Percentiles rank a stretch among this genome's conserved stretches.
These are phyloP conservation scores for Aureobasidium melanogenum DNA, from an alignment of 2,329 filamentous ascomycete species.

Conservation along the genomic window DNA sequence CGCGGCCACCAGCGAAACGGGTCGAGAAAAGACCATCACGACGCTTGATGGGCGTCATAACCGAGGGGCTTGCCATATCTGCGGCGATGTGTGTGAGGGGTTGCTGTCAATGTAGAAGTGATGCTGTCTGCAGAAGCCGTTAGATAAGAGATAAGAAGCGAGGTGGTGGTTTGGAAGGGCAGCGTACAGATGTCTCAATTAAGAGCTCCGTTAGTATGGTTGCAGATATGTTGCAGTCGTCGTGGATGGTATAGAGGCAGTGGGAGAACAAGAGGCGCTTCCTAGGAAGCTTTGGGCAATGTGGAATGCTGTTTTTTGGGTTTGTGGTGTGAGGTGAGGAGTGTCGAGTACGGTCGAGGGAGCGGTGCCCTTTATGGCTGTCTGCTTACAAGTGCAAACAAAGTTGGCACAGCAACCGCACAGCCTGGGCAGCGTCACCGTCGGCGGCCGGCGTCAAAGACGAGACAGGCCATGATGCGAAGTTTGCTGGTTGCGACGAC, in stretches of 20 bases:
- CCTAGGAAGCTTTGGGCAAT: conserved; percentile 14
- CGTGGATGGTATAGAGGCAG: conserved; percentile 19
- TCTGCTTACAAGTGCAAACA: conserved; percentile 12
- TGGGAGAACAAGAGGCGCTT: conserved; percentile 19
- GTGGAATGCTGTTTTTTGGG: conserved; percentile 10
- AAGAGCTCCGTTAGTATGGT: conserved; percentile 31
- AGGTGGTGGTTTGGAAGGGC: not conserved
- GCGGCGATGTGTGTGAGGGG: not conserved
- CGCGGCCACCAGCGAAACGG: conserved; percentile 86
- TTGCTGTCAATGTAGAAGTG: conserved; percentile 2
- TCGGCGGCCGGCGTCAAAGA: not conserved
- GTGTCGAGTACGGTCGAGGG: not conserved
- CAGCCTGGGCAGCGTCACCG: not conserved
- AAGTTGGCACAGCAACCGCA: conserved; percentile 6
- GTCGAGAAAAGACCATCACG: conserved; percentile 86
- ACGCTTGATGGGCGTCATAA: conserved; percentile 91
- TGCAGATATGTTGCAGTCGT: conserved; percentile 25
- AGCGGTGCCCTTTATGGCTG: conserved; percentile 9
- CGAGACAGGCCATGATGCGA: not conserved
- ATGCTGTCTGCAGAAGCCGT: conserved; percentile 17
- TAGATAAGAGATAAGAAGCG: conserved; percentile 15
- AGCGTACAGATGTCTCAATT: conserved; percentile 25
- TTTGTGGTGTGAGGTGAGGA: conserved; percentile 17
- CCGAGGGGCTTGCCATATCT: conserved; percentile 68
- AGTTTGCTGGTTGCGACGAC: conserved; percentile 4